These are phyloP conservation scores for Lactarius evosmus DNA, from an alignment of 768 basidiomycete species.

Conservation along the genomic window DNA sequence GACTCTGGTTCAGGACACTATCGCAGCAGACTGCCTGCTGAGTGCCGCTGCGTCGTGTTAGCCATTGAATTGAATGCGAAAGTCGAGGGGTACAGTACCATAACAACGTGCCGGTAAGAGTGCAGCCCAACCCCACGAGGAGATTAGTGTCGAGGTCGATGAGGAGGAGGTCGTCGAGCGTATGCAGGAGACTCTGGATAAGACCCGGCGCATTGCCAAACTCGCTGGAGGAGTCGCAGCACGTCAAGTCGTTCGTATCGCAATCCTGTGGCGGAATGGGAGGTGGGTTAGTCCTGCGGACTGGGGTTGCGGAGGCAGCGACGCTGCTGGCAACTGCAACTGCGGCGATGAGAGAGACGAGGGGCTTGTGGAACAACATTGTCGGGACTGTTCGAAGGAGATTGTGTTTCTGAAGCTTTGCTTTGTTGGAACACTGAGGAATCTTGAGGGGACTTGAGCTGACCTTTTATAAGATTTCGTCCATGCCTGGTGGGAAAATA, in stretches of 20 bases:
- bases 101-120: background rate
- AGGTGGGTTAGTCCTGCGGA: background rate
- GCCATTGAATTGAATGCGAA: background rate
- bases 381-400: background rate
- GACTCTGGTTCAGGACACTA: background rate
- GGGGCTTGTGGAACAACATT: slow-evolving; percentile 2
- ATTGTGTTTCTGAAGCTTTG: background rate
- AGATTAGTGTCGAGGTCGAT: background rate
- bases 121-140: background rate
- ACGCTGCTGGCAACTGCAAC: background rate
- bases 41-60: background rate
- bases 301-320: background rate
- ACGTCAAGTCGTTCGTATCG: background rate
- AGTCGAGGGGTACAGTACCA: background rate
- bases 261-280: background rate
- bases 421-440: background rate
- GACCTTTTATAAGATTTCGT: slow-evolving; percentile 2
- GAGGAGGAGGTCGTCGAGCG: background rate
- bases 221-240: background rate
- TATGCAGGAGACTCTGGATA: too few species aligned
- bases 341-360: background rate
- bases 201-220: too few species aligned
- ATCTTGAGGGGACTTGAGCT: background rate
- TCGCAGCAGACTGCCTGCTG: background rate
- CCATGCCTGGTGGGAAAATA: background rate